Percentiles rank a stretch among this genome's conserved stretches.
Conservation (phyloP, 108 stramenopile species). For the Seminavis robusta region DNA sequence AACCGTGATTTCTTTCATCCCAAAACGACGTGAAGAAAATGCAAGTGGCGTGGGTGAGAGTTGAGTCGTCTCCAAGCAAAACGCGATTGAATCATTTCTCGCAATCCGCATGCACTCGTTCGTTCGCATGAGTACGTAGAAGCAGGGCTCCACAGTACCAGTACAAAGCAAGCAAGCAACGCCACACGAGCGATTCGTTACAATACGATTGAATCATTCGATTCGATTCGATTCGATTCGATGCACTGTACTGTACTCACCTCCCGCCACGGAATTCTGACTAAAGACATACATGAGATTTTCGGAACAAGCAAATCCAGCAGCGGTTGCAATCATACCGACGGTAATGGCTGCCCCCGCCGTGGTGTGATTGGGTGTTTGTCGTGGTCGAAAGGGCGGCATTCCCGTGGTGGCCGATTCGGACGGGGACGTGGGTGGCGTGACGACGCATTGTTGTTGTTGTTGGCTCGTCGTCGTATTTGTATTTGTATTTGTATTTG, state of each 20-base stretch:
- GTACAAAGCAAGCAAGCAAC: too few species aligned
- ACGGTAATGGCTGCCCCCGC: constrained; percentile 40
- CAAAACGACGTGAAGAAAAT: not conserved
- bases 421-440: too few species aligned
- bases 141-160: too few species aligned
- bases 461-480: not conserved
- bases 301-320: constrained; percentile 50
- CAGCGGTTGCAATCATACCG: constrained; percentile 49
- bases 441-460: too few species aligned
- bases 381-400: too few species aligned
- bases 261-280: constrained; percentile 19
- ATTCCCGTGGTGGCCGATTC: not conserved
- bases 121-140: too few species aligned
- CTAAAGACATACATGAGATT: constrained; percentile 45
- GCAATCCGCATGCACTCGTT: too few species aligned
- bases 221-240: constrained; percentile 37
- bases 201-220: too few species aligned
- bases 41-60: too few species aligned
- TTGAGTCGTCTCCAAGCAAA: too few species aligned
- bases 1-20: constrained; percentile 38
- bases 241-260: constrained; percentile 63
- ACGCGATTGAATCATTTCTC: too few species aligned
- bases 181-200: too few species aligned
- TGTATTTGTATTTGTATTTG: not conserved
- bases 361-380: not conserved